Evolutionary conservation across 345 rosid species (phyloP), one percentile per base, ranked within the genome.

Genomic region (Gossypium turneri): DNA sequence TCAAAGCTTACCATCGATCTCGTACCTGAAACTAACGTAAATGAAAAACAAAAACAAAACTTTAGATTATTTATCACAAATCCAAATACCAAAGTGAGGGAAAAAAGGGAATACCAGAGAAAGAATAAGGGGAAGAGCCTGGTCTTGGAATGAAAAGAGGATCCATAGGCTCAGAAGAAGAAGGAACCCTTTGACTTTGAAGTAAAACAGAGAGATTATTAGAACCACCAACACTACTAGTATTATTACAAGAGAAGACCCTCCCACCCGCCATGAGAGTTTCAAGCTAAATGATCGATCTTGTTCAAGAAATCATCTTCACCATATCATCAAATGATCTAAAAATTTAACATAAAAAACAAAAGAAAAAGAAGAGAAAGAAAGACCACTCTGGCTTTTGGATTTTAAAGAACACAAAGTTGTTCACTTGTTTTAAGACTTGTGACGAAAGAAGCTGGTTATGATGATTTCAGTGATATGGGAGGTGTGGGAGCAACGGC

Each of bases 401-500:
- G 13, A 50, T 25, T 25, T 20, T 6, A 1, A 43, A 10, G 34
- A 57, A 22, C 22, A 57, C 62, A 41, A 16, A n/a, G 50, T 17
- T 69, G 50, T 72, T 9, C 9, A 19, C 34, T 58, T 73, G 62
- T 57, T 29, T 45, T 81, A 87, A 43, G 78, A 41, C 83, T 90
- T 88, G 57, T 88, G 95, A 79, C 95, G 95, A 67, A 90, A 88
- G 82, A 90, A 90, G 82, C 95, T 90, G 79, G 95, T 90, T 82
- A 86, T 87, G 85, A 88, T 87, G 81, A 90, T 86, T 67, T 87
- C 90, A 29, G 95, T 88, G 82, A 90, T 88, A 81, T 87, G 88
- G 77, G 90, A 90, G 19, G 90, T 87, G 82, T 83, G 87, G 73
- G 92, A 88, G 74, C 94, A 84, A 56, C 89, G 83, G 81, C 83